Conservation (phyloP, 2,329 filamentous ascomycete genomes). For the Apiospora malaysiana region DNA sequence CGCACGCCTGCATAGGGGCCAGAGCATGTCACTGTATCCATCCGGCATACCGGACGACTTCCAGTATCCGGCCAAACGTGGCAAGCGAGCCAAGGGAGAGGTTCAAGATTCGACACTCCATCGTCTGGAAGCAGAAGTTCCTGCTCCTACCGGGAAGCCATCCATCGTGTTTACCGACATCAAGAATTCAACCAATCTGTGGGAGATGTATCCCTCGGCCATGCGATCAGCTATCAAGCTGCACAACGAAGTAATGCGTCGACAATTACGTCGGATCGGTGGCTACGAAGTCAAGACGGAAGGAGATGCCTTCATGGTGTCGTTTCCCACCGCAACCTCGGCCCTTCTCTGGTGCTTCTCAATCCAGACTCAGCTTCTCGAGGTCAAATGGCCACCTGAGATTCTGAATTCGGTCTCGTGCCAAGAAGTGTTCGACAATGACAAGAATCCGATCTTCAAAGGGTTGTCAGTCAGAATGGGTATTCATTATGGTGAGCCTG, state of each 20-base stretch:
- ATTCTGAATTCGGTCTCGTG: conserved; percentile 87
- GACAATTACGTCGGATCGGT: conserved; percentile 90
- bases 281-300: conserved; percentile 99
- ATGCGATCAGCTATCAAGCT: conserved; percentile 98
- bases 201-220: conserved; percentile 93
- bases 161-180: conserved; percentile 98
- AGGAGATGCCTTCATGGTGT: conserved; percentile 99
- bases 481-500: conserved; percentile 92
- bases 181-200: conserved; percentile 95
- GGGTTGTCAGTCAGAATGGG: conserved; percentile 97
- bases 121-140: conserved; percentile 86
- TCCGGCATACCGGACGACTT: conserved; percentile 75
- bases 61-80: conserved; percentile 66
- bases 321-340: conserved; percentile 93
- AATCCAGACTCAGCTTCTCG: conserved; percentile 85
- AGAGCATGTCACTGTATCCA: conserved; percentile 85
- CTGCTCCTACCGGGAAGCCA: conserved; percentile 87
- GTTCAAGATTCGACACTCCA: conserved; percentile 87
- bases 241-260: conserved; percentile 95
- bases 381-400: conserved; percentile 92
- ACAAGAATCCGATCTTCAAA: conserved; percentile 89
- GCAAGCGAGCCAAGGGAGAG: conserved; percentile 66
- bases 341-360: conserved; percentile 96
- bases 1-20: conserved; percentile 69
- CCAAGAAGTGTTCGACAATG: conserved; percentile 80